Evolutionary conservation across 192 early-diverging fungal species (phyloP).

Genomic region (Spizellomyces punctatus): DNA sequence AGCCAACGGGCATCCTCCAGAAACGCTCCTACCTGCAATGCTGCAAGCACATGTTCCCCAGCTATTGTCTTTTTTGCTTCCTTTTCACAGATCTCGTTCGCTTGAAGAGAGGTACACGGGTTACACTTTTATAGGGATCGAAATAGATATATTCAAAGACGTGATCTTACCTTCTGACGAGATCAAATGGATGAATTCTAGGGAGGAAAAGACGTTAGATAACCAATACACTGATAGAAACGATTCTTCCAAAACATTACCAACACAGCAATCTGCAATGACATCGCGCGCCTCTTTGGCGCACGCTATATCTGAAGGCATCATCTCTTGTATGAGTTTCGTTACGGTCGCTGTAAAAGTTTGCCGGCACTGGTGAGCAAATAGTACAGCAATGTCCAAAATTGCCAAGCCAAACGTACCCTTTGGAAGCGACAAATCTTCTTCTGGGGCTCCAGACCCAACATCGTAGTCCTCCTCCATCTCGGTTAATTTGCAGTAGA

Average conservation of each 20-base stretch:
- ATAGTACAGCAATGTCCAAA: neutral
- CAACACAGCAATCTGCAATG: conserved; percentile 93
- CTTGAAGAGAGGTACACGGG: conserved; percentile 28
- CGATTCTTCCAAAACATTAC: conserved; percentile 47
- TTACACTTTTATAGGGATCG: neutral
- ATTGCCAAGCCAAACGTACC: conserved; percentile 41
- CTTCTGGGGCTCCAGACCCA: conserved; percentile 52
- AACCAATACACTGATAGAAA: conserved; percentile 1
- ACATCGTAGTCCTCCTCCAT: conserved; percentile 37
- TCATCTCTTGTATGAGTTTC: conserved; percentile 95
- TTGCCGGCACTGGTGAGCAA: neutral
- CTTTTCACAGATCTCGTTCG: conserved; percentile 96
- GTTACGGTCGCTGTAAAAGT: conserved; percentile 75
- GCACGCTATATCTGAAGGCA: conserved; percentile 86
- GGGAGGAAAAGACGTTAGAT: neutral
- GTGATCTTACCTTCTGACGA: conserved; percentile 68
- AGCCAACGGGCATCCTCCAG: neutral
- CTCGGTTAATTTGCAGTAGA: too few relatives aligned
- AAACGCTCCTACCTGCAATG: conserved; percentile 66
- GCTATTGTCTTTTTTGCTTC: conserved; percentile 96
- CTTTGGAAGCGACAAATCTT: conserved; percentile 90
- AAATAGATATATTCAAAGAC: neutral
- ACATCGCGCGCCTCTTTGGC: conserved; percentile 97
- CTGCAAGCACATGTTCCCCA: conserved; percentile 90
- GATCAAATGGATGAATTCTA: conserved; percentile 95